These are phyloP conservation scores for Psilocybe sp. DNA, from an alignment of 768 basidiomycete genomes.

Conservation along the genomic window DNA sequence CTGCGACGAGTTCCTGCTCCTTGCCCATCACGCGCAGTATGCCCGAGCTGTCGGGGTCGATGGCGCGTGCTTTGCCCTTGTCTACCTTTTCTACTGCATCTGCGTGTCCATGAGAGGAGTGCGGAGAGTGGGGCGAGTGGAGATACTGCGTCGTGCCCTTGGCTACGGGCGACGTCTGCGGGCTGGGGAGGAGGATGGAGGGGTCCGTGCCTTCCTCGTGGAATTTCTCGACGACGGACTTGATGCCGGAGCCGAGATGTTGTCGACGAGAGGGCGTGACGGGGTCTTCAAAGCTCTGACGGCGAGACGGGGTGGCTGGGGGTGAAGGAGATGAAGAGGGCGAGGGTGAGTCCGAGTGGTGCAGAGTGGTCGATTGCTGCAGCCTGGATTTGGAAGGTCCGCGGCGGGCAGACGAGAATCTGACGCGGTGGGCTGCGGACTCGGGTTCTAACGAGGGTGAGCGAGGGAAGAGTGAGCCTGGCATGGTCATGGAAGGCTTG, in stretches of 20 bases:
- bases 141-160: constrained; percentile 4
- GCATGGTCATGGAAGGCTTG: constrained; percentile 63
- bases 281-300: background rate
- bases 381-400: background rate
- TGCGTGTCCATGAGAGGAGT: too few species aligned
- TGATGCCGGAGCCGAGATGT: constrained; percentile 38
- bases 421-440: constrained; percentile 37
- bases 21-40: constrained; percentile 53
- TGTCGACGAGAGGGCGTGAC: constrained; percentile 23
- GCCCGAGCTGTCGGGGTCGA: constrained; percentile 37
- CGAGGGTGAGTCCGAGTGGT: background rate
- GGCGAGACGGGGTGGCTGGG: background rate
- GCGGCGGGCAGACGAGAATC: constrained; percentile 24
- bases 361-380: background rate
- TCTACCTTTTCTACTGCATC: constrained; percentile 10
- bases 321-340: constrained; percentile 3
- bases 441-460: constrained; percentile 66
- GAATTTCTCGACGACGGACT: constrained; percentile 49
- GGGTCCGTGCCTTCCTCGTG: constrained; percentile 46
- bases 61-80: constrained; percentile 47
- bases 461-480: constrained; percentile 73
- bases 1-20: constrained; percentile 60
- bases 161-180: constrained; percentile 31
- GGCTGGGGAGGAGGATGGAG: constrained; percentile 49
- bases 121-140: background rate